Conservation (phyloP, 208 protist species). For the Porcisia hertigi region DNA sequence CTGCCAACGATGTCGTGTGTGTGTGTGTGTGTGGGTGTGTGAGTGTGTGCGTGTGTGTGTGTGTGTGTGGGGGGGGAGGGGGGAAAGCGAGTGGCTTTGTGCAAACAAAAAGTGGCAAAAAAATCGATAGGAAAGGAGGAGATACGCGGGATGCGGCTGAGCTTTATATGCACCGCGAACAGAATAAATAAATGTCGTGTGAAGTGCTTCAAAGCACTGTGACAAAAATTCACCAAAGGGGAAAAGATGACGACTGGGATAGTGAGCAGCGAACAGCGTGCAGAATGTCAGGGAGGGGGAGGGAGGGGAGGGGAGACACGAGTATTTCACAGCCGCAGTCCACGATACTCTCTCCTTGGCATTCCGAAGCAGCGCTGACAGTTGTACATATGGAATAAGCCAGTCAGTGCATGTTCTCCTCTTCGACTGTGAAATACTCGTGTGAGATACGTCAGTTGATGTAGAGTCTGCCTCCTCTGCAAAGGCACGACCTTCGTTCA, state of each 20-base stretch:
- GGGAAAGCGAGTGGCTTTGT: background rate
- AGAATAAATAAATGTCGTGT: background rate
- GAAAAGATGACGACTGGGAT: background rate
- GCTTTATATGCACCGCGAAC: background rate
- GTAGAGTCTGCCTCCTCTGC: background rate
- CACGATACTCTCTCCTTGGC: background rate
- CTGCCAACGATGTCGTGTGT: background rate
- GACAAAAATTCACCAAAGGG: background rate
- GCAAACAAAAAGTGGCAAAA: background rate
- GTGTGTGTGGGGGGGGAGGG: background rate
- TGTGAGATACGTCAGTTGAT: background rate
- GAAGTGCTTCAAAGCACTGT: background rate
- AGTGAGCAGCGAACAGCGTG: background rate
- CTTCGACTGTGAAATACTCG: background rate
- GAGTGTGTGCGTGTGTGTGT: background rate
- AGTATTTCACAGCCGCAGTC: background rate
- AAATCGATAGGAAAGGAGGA: slow-evolving; percentile 2
- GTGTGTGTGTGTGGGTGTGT: background rate
- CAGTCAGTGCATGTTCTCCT: background rate
- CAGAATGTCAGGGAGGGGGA: background rate
- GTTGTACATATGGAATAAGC: background rate
- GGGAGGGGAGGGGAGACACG: too few species aligned
- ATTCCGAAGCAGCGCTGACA: background rate
- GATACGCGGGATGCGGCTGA: background rate
- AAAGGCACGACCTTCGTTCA: background rate